phyloP scores from a whole-genome alignment of 2,329 filamentous ascomycete species.

The Diaporthe capsici region DNA sequence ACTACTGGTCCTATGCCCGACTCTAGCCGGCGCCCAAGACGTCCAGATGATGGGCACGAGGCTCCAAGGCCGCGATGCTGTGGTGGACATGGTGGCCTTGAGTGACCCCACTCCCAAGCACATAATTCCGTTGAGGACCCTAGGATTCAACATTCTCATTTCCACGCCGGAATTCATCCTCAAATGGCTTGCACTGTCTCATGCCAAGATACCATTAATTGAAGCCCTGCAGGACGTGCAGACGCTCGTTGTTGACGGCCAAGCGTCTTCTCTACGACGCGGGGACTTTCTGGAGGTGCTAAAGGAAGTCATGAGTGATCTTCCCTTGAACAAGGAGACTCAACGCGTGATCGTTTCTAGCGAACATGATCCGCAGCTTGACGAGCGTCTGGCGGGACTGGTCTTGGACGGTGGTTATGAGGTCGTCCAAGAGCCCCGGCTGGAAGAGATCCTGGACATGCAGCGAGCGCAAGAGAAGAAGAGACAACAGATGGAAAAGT shows the following conservation, averaged over 20 bases:
- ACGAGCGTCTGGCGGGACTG: neutral
- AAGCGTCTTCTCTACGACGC: neutral
- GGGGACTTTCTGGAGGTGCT: neutral
- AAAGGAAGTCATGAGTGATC: neutral
- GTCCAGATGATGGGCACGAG: too few species aligned
- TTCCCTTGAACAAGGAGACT: neutral
- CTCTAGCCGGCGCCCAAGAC: neutral
- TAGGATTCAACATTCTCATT: neutral
- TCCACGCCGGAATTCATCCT: neutral
- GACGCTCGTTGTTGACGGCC: neutral
- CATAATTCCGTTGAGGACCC: neutral
- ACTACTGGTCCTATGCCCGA: constrained; percentile 1
- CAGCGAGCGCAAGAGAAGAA: neutral
- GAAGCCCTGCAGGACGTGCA: neutral
- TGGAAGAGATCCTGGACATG: neutral
- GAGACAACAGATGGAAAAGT: neutral
- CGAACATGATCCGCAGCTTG: neutral
- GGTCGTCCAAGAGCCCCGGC: neutral
- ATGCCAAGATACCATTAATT: neutral
- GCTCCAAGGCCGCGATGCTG: neutral
- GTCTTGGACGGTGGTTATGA: neutral
- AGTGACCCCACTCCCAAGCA: neutral
- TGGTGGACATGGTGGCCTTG: neutral
- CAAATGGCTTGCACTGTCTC: neutral
- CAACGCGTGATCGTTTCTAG: neutral